These are phyloP conservation scores for Orbilia quercus DNA, from an alignment of 2,329 filamentous ascomycete species.

Conservation along the genomic window DNA sequence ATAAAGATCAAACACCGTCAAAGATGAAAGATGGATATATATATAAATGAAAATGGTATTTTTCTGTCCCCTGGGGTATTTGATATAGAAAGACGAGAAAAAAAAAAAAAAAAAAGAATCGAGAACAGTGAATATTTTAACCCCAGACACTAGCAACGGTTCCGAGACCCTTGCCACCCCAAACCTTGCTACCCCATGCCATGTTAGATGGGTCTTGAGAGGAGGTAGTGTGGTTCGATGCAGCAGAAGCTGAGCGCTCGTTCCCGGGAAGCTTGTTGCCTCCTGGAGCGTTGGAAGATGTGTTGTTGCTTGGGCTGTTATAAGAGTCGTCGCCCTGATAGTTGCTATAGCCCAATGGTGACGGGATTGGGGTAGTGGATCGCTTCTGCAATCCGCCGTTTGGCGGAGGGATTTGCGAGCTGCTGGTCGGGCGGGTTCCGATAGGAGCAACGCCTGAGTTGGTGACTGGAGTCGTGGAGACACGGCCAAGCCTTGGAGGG, in stretches of 20 bases:
- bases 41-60: conserved; percentile 54
- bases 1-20: conserved; percentile 56
- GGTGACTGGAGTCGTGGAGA: conserved; percentile 69
- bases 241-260: conserved; percentile 60
- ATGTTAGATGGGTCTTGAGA: conserved; percentile 59
- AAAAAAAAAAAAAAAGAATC: no score
- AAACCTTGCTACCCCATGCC: conserved; percentile 60
- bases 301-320: conserved; percentile 63
- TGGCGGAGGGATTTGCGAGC: conserved; percentile 69
- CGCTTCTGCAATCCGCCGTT: conserved; percentile 75
- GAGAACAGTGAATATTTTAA: conserved; percentile 42
- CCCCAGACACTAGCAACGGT: conserved; percentile 60
- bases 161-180: conserved; percentile 60
- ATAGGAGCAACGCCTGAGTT: conserved; percentile 85
- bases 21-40: conserved; percentile 57
- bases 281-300: conserved; percentile 61
- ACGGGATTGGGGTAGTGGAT: conserved; percentile 89
- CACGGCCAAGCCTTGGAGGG: conserved; percentile 75
- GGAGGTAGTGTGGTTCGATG: conserved; percentile 59
- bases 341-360: conserved; percentile 82
- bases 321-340: conserved; percentile 66
- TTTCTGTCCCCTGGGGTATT: conserved; percentile 46
- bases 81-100: conserved; percentile 38
- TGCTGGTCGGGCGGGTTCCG: conserved; percentile 78
- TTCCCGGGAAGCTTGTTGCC: conserved; percentile 57